Evolutionary conservation across 495 filamentous ascomycete species (phyloP).

Genomic region (Letharia columbiana): DNA sequence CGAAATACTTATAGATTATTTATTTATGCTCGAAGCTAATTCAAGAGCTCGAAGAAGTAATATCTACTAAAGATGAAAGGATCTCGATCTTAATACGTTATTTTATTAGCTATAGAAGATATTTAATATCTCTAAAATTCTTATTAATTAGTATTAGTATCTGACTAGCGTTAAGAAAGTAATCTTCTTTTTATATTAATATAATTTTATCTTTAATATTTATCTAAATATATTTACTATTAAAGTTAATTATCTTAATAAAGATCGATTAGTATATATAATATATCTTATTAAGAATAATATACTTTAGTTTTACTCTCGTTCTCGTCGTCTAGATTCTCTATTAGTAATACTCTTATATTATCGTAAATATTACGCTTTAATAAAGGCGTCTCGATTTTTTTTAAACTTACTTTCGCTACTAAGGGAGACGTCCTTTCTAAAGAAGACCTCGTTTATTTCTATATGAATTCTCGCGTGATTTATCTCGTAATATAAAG

Average conservation of each 20-base stretch:
- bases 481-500: slow-evolving; percentile 12
- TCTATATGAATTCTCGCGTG: not conserved
- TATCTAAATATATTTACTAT: not conserved
- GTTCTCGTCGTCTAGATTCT: not conserved
- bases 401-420: not conserved
- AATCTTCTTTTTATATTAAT: slow-evolving; percentile 2
- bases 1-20: slow-evolving; percentile 9
- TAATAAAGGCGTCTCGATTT: not conserved
- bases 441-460: not conserved
- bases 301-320: not conserved
- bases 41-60: not conserved
- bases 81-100: not conserved
- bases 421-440: not conserved
- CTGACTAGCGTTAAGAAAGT: not conserved
- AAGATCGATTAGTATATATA: not conserved
- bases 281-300: not conserved
- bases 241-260: not conserved
- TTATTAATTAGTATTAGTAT: not conserved
- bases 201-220: slow-evolving; percentile 3
- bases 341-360: not conserved
- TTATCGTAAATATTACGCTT: not conserved
- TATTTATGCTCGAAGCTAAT: not conserved
- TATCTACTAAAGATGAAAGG: not conserved
- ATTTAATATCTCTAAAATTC: not conserved
- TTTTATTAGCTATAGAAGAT: not conserved